phyloP scores from a whole-genome alignment of 2,329 filamentous ascomycete genomes.

The Corinectria fuckeliana region DNA sequence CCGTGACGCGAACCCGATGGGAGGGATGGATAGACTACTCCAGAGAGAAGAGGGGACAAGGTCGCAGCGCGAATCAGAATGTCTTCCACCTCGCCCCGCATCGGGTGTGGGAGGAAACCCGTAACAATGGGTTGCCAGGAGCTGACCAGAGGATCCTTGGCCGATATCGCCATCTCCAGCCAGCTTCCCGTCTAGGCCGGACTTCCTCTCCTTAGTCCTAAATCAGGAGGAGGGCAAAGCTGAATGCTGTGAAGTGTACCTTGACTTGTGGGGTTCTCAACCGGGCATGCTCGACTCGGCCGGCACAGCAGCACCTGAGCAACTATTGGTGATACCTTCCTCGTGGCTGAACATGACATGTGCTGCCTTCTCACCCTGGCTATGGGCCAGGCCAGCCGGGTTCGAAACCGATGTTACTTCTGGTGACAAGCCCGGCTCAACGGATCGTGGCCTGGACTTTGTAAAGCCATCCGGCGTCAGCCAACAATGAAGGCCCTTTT shows the following conservation, averaged over 20 bases:
- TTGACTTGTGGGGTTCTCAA: not conserved
- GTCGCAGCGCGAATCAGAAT: not conserved
- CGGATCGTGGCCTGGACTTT: not conserved
- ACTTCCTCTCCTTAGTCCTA: too few relatives aligned
- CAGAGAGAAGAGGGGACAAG: slow-evolving; percentile 3
- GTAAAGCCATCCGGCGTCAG: not conserved
- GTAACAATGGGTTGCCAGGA: not conserved
- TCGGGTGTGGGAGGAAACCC: not conserved
- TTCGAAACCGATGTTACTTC: not conserved
- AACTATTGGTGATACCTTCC: not conserved
- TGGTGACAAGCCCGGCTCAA: not conserved
- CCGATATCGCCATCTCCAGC: not conserved
- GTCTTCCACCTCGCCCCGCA: not conserved
- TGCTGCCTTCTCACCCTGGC: not conserved
- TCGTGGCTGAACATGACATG: not conserved
- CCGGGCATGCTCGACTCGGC: not conserved
- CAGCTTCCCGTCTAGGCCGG: not conserved
- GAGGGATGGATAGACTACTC: slow-evolving; percentile 4
- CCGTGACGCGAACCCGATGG: not conserved
- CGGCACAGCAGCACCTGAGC: not conserved
- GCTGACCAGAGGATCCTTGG: not conserved
- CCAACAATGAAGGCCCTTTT: not conserved
- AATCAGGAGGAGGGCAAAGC: not conserved
- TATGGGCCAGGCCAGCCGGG: not conserved
- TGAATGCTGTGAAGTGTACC: not conserved